Base-by-base conservation (phyloP, 108 stramenopile species). In the Parietichytrium sp. region DNA sequence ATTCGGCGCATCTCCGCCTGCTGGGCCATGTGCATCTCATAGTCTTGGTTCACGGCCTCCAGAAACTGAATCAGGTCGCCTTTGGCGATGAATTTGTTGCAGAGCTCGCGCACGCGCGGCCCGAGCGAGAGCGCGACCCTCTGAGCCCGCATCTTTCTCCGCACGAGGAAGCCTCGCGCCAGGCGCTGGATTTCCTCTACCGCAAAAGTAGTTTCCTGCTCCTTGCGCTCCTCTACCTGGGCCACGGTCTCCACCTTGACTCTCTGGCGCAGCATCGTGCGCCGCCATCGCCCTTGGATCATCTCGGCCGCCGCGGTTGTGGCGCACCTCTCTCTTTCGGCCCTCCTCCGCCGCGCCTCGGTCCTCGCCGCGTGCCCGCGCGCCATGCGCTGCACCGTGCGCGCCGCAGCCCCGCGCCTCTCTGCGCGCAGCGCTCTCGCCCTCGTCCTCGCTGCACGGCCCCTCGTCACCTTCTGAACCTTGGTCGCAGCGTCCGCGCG, bases 21-120 rank as follows among this genome's bases (percentile, higher is more conserved):
- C 61, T 72, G 61, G 61, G 61, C 61, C 61, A 72, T 72, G 20
- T 72, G 61, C 42, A 72, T 33, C 42, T 72, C 61, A 25, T 72
- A 72, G 61, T 72, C 61, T 27, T 42, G 29, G 20, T 72, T 72
- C 16, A 72, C 61, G 61, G 61, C 61, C 0, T 72, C 38, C 61
- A 72, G 20, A 42, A 72, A 72, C 2, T 33, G 20, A 2, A 23
- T 45, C 10, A 72, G 61, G 42, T 72, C 61, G 1, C 61, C 61
- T 27, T 20, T 31, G 12, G 61, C 61, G 33, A 72, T 72, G 42
- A 45, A 72, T 7, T 25, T 16, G 42, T 72, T 72, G 8, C 38
- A 10, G 33, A 72, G 42, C 42, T 72, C 61, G 20, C 61, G 61
- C 10, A 72, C 61, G 61, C 61, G 61, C 6, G 61, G 61, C 10